Evolutionary conservation across 805 yeast genomes (phyloP).

Genomic region (Cyberlindnera euphorbiiphila): DNA sequence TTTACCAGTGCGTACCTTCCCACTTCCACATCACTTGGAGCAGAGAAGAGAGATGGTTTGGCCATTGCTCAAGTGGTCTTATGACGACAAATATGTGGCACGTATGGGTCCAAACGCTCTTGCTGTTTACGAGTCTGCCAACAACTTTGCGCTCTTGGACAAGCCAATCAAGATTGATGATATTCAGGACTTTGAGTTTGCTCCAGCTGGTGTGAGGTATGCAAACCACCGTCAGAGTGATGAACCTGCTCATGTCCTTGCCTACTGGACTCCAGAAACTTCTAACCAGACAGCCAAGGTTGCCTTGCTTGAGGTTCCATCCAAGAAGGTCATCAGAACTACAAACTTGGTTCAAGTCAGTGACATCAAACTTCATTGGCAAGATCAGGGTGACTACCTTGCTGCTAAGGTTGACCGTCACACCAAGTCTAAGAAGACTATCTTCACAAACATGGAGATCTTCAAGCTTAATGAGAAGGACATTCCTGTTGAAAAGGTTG

Average conservation of each 20-base stretch:
- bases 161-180: conserved; percentile 80
- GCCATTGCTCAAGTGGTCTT: conserved; percentile 97
- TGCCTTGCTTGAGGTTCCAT: conserved; percentile 81
- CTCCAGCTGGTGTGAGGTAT: conserved; percentile 80
- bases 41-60: conserved; percentile 70
- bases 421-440: conserved; percentile 89
- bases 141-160: conserved; percentile 74
- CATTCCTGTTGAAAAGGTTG: conserved; percentile 92
- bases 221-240: conserved; percentile 50
- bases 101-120: conserved; percentile 91
- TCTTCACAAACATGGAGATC: conserved; percentile 87
- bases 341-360: conserved; percentile 93
- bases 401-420: conserved; percentile 97
- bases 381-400: conserved; percentile 73
- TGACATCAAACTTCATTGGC: conserved; percentile 92
- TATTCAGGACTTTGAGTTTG: conserved; percentile 88
- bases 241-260: conserved; percentile 61
- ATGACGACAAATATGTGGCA: conserved; percentile 89
- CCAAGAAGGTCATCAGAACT: conserved; percentile 80
- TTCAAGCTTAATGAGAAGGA: conserved; percentile 84
- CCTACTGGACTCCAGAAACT: conserved; percentile 97
- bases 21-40: conserved; percentile 73
- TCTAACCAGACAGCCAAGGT: conserved; percentile 93
- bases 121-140: conserved; percentile 79
- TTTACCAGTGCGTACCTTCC: conserved; percentile 83